These are phyloP conservation scores for Aspergillus sergii DNA, from an alignment of 2,329 filamentous ascomycete species.

Conservation along the genomic window DNA sequence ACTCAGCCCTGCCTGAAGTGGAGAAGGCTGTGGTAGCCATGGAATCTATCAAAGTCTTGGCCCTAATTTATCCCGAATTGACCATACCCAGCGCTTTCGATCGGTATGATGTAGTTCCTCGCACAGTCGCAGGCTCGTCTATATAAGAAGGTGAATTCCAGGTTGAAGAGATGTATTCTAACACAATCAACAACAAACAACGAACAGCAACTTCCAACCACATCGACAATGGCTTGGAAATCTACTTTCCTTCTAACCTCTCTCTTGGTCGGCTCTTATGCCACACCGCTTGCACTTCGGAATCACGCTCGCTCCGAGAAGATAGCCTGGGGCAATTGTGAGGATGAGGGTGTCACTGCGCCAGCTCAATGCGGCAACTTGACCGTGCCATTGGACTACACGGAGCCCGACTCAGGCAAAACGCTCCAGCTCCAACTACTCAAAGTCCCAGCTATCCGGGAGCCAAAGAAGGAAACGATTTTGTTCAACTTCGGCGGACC, in stretches of 20 bases:
- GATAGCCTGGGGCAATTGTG: neutral
- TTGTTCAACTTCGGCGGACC: constrained; percentile 10
- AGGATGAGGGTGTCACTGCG: neutral
- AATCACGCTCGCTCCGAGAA: neutral
- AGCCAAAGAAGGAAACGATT: constrained; percentile 1
- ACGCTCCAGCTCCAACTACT: neutral
- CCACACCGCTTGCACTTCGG: neutral
- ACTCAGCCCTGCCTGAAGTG: neutral
- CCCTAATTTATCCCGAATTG: neutral
- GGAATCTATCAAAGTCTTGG: neutral
- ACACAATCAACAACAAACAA: neutral
- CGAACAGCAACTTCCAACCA: no score
- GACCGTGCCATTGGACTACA: constrained; percentile 7
- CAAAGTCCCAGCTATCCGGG: neutral
- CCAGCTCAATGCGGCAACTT: constrained; percentile 4
- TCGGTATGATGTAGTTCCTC: neutral
- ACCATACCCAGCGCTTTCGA: neutral
- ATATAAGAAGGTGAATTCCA: neutral
- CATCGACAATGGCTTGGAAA: neutral
- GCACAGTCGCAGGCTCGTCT: accelerated
- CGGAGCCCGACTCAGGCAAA: neutral
- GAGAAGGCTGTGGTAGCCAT: neutral
- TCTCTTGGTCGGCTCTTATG: neutral
- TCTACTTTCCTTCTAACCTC: neutral
- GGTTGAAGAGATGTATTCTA: neutral